A percentile compares a stretch with the other conserved stretches of the same genome.
These are phyloP conservation scores for Fusarium avenaceum DNA, from an alignment of 2,329 filamentous ascomycete species.

Conservation along the genomic window DNA sequence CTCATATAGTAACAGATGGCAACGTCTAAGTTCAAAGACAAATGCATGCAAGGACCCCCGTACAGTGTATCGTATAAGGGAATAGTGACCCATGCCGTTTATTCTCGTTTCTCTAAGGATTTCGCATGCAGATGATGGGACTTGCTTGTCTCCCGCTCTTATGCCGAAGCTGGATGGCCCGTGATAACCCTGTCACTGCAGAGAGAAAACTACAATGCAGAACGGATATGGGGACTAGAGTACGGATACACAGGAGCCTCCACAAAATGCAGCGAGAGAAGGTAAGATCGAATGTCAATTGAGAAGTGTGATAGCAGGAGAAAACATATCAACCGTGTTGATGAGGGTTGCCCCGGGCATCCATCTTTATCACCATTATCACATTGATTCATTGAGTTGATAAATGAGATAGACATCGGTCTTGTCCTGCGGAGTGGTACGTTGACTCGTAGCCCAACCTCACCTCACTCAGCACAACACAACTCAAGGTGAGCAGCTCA, in stretches of 20 bases:
- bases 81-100: slow-evolving; percentile 14
- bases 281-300: slow-evolving; percentile 9
- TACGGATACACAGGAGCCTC: slow-evolving; percentile 20
- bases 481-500: slow-evolving; percentile 33
- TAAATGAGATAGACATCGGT: slow-evolving; percentile 27
- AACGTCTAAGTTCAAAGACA: slow-evolving; percentile 20
- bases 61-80: slow-evolving; percentile 27
- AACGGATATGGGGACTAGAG: slow-evolving; percentile 5
- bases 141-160: slow-evolving; percentile 27
- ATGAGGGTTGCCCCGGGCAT: slow-evolving; percentile 35
- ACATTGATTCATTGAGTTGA: slow-evolving; percentile 18
- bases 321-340: slow-evolving; percentile 26
- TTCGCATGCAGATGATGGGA: slow-evolving; percentile 37
- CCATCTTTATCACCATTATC: slow-evolving; percentile 34
- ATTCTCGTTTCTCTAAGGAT: slow-evolving; percentile 18
- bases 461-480: slow-evolving; percentile 16
- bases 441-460: slow-evolving; percentile 27
- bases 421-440: not conserved
- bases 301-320: slow-evolving; percentile 25
- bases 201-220: slow-evolving; percentile 14
- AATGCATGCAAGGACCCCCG: slow-evolving; percentile 19
- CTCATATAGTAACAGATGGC: slow-evolving; percentile 24
- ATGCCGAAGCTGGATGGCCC: slow-evolving; percentile 38
- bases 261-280: slow-evolving; percentile 12
- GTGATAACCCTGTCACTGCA: slow-evolving; percentile 39